phyloP scores from a whole-genome alignment of 495 filamentous ascomycete species.

The Elaphomyces granulatus region DNA sequence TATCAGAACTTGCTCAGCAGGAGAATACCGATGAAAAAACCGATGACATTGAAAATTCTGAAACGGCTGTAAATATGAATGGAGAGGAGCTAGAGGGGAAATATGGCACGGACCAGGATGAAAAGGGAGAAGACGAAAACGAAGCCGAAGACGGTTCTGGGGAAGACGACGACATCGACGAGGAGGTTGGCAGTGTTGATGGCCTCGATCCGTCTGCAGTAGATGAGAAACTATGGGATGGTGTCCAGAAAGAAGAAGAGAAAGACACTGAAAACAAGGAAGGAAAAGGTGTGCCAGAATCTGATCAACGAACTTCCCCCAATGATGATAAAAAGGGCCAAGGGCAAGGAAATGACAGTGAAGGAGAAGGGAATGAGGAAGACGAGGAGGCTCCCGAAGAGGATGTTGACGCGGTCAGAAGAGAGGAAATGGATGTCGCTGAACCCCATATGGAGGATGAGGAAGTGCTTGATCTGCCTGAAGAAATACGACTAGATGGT shows the following conservation, averaged over 20 bases:
- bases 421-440: slow-evolving; percentile 46
- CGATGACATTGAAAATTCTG: slow-evolving; percentile 51
- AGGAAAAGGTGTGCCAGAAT: slow-evolving; percentile 45
- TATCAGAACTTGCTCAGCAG: slow-evolving; percentile 82
- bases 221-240: slow-evolving; percentile 98
- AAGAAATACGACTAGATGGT: slow-evolving; percentile 56
- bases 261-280: slow-evolving; percentile 73
- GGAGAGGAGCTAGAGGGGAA: slow-evolving; percentile 79
- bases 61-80: slow-evolving; percentile 90
- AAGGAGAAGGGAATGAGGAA: slow-evolving; percentile 42
- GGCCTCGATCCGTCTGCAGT: slow-evolving; percentile 76
- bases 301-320: slow-evolving; percentile 49
- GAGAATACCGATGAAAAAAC: slow-evolving; percentile 36
- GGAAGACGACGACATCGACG: slow-evolving; percentile 60
- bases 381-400: slow-evolving; percentile 43
- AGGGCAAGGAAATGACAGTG: slow-evolving; percentile 34
- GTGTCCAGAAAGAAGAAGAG: slow-evolving; percentile 56
- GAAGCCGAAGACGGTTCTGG: slow-evolving; percentile 39
- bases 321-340: slow-evolving; percentile 41
- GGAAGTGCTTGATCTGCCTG: slow-evolving; percentile 47
- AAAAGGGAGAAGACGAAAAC: slow-evolving; percentile 40
- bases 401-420: slow-evolving; percentile 45
- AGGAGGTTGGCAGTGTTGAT: slow-evolving; percentile 79
- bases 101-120: slow-evolving; percentile 48
- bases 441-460: slow-evolving; percentile 64